Conservation (phyloP, 176 grass and related monocot species). For the Dendrocalamus sinicus region DNA sequence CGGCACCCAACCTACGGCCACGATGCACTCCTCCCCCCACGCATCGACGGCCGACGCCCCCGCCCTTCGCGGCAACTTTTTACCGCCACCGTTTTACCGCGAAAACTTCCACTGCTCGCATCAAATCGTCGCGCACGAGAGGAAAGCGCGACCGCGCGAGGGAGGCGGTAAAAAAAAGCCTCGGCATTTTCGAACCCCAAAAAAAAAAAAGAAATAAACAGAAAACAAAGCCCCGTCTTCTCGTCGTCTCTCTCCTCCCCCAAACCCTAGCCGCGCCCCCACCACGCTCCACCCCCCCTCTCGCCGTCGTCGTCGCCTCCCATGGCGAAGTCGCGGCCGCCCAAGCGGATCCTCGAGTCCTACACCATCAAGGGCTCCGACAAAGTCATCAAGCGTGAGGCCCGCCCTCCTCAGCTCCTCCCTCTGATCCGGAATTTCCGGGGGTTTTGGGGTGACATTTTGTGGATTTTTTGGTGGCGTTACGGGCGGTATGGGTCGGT, state of each 20-base stretch:
- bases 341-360: conserved; percentile 83
- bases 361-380: conserved; percentile 92
- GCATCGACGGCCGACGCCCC: not conserved
- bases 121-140: not conserved
- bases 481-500: not conserved
- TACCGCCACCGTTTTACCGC: conserved; percentile 11
- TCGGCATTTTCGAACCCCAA: conserved; percentile 2
- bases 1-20: not conserved
- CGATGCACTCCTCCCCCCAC: not conserved
- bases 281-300: not conserved
- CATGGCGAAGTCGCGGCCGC: conserved; percentile 78
- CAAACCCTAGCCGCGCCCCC: conserved; percentile 47
- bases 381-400: conserved; percentile 87
- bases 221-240: conserved; percentile 10
- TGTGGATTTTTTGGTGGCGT: not conserved
- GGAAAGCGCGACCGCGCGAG: not conserved
- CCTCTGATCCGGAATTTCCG: conserved; percentile 29
- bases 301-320: conserved; percentile 20
- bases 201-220: not conserved
- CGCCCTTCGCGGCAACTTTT: not conserved
- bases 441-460: not conserved
- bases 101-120: conserved; percentile 15
- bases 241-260: conserved; percentile 10
- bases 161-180: conserved; percentile 19
- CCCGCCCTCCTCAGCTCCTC: not conserved